A percentile compares a stretch with the other conserved stretches of the same genome.
These are phyloP conservation scores for Crithidia brevicula DNA, from an alignment of 208 protist species.

Conservation along the genomic window DNA sequence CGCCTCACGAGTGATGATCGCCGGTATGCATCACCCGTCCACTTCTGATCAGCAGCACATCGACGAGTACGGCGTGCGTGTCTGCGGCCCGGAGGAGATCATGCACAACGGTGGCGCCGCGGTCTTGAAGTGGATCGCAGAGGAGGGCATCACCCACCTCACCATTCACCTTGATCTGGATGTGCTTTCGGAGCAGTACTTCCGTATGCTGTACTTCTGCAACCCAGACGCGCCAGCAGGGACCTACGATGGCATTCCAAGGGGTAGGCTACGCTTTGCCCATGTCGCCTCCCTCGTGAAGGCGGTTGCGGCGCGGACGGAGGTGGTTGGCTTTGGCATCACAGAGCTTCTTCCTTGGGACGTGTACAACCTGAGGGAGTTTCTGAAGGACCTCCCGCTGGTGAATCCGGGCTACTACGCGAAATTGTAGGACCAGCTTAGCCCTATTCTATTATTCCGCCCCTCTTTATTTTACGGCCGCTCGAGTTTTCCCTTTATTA, in stretches of 20 bases:
- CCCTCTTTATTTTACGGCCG: too few species aligned
- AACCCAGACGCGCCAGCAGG: constrained; percentile 18
- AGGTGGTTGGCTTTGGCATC: constrained; percentile 41
- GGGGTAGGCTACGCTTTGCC: constrained; percentile 24
- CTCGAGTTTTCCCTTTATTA: too few species aligned
- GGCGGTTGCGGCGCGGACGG: constrained; percentile 16
- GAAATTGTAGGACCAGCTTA: constrained; percentile 25
- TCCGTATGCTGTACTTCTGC: constrained; percentile 29
- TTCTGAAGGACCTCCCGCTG: constrained; percentile 27
- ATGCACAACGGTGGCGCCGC: constrained; percentile 4
- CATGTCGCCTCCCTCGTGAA: constrained; percentile 24
- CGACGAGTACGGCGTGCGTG: constrained; percentile 18
- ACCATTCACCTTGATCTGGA: constrained; percentile 45
- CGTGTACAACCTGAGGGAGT: constrained; percentile 19
- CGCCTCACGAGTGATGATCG: constrained; percentile 22
- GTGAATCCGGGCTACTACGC: constrained; percentile 11
- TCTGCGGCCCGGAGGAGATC: constrained; percentile 22
- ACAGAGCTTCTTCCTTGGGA: constrained; percentile 47
- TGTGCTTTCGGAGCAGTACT: constrained; percentile 28
- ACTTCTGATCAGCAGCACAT: constrained; percentile 28
- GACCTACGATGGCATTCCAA: constrained; percentile 20
- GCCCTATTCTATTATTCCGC: too few species aligned
- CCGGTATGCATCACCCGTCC: constrained; percentile 23
- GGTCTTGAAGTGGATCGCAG: constrained; percentile 33
- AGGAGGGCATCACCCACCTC: constrained; percentile 40